Base-by-base conservation (phyloP, 805 yeast species). In the Metschnikowia cubensis region DNA sequence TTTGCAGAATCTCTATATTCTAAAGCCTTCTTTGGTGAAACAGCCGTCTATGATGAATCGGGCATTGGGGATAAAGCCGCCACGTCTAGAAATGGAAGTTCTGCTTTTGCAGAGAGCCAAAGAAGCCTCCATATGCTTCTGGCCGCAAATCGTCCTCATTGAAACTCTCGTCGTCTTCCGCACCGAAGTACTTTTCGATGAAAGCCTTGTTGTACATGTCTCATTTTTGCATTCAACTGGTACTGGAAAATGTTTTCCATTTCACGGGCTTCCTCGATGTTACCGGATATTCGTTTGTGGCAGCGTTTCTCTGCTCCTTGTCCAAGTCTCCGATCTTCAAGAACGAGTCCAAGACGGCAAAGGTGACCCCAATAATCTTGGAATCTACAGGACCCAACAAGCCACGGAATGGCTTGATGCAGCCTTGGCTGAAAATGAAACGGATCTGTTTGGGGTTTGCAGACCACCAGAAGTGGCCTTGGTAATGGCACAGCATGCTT, bases 401-500 rank as follows among this genome's bases (percentile, higher is more conserved):
- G 67, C 92, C 98, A 74, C 98, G 92, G 64, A 94, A 79, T 35
- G 99, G 98, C 75, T 91, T 92, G 71, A 94, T 91, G 73, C 97
- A 89, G 44, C 97, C 98, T 74, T 94, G 98, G 57, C 78, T 75
- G 34, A 94, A 99, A 58, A 94, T 80, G 71, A 90, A 94, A 63
- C 92, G 82, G 61, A 94, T 91, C 68, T 91, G 96, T 53, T 89
- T 96, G 6, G 98, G 98, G 68, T 83, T 39, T 85, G 76, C 60
- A 90, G 77, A 20, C 97, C 98, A 60, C 98, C 98, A 10, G 97
- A 87, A 17, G 97, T 88, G 35, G 99, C 98, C 67, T 94, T 94
- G 29, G 97, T 90, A 58, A 94, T 87, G 34, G 98, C 98, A 99
- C 99, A 94, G 77, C 98, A 92, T 3, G 99, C 99, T 75, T 94